Percentiles rank a stretch among this genome's conserved stretches.
Evolutionary conservation across 345 rosid genomes (phyloP).

Genomic region (Populus tremula): DNA sequence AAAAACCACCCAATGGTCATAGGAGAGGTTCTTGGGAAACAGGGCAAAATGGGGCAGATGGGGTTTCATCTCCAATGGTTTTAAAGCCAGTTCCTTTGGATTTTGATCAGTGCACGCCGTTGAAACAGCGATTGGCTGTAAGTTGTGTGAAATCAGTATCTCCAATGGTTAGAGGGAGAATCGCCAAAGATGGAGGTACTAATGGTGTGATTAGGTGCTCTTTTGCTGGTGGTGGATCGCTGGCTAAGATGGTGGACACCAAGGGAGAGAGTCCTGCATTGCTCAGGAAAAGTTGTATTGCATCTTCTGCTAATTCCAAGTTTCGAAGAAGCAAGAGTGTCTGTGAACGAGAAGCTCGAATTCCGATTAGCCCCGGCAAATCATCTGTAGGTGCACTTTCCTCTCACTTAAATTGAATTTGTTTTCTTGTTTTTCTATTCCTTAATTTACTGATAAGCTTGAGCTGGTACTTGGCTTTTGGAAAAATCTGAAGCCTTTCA

Average conservation of each 20-base stretch:
- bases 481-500: neutral
- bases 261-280: constrained; percentile 60
- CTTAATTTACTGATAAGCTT: neutral
- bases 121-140: constrained; percentile 36
- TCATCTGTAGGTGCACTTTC: constrained; percentile 88
- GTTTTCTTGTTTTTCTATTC: neutral
- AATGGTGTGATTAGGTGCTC: constrained; percentile 55
- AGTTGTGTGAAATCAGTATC: constrained; percentile 44
- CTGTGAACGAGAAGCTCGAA: constrained; percentile 55
- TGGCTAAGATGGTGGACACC: constrained; percentile 53
- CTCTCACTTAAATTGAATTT: neutral
- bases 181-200: constrained; percentile 35
- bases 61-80: constrained; percentile 54
- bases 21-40: constrained; percentile 88
- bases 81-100: constrained; percentile 81
- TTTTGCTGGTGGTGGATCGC: constrained; percentile 63
- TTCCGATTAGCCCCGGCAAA: constrained; percentile 58
- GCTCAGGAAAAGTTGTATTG: constrained; percentile 77
- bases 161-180: constrained; percentile 55
- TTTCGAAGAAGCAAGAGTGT: constrained; percentile 82
- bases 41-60: constrained; percentile 40
- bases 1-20: constrained; percentile 37
- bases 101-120: constrained; percentile 85
- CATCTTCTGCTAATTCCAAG: constrained; percentile 50
- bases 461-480: neutral